Evolutionary conservation across 495 filamentous ascomycete genomes (phyloP).

Genomic region (Physcia stellaris): DNA sequence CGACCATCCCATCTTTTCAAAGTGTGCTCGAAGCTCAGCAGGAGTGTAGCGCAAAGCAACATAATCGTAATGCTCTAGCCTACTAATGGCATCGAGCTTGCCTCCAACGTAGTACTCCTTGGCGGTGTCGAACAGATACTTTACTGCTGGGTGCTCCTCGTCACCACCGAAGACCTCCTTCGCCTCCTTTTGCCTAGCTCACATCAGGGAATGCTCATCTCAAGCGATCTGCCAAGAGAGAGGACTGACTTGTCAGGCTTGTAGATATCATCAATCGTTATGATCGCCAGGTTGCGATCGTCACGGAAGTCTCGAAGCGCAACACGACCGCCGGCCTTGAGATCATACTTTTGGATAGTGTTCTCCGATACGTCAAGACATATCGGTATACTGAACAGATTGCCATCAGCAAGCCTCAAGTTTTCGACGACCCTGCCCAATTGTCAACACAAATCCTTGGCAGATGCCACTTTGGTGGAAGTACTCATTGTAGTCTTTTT

Average conservation of each 20-base stretch:
- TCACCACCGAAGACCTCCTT: slow-evolving; percentile 93
- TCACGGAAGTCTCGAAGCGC: slow-evolving; percentile 93
- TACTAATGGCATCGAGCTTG: slow-evolving; percentile 86
- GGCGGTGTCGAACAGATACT: slow-evolving; percentile 67
- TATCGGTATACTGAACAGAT: slow-evolving; percentile 94
- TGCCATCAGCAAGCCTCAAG: slow-evolving; percentile 72
- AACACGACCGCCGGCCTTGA: slow-evolving; percentile 68
- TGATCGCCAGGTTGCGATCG: slow-evolving; percentile 86
- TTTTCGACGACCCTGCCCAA: slow-evolving; percentile 66
- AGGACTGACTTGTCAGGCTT: slow-evolving; percentile 78
- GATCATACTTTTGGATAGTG: slow-evolving; percentile 52
- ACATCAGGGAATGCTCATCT: slow-evolving; percentile 21
- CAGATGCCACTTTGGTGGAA: too few species aligned
- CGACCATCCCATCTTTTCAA: slow-evolving; percentile 97
- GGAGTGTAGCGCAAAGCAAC: slow-evolving; percentile 92
- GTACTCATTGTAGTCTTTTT: slow-evolving; percentile 91
- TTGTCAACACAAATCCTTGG: too few species aligned
- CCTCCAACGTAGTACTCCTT: slow-evolving; percentile 89
- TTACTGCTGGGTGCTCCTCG: slow-evolving; percentile 81
- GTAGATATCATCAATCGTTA: slow-evolving; percentile 94
- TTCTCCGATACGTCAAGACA: slow-evolving; percentile 71
- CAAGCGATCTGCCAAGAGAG: neutral
- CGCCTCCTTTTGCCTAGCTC: slow-evolving; percentile 63
- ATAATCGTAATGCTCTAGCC: slow-evolving; percentile 97
- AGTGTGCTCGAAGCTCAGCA: slow-evolving; percentile 87